Percentiles rank a stretch among this genome's conserved stretches.
Evolutionary conservation across 768 basidiomycete genomes (phyloP).

Genomic region (Suillus cothurnatus): DNA sequence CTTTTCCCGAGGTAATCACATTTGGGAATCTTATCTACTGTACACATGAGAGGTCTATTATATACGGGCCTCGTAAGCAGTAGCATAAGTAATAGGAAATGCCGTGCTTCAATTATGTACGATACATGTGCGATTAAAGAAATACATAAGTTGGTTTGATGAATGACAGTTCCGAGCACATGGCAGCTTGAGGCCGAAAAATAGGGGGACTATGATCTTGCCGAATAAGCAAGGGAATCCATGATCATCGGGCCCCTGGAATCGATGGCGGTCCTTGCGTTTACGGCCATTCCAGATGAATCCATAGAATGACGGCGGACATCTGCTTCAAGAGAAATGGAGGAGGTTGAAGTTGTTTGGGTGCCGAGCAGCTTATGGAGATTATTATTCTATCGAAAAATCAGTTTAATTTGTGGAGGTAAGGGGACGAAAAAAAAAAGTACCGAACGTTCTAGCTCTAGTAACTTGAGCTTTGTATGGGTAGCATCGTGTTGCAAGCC

Average conservation of each 20-base stretch:
- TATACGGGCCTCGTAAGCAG: neutral
- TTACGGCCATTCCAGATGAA: constrained; percentile 32
- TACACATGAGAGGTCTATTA: neutral
- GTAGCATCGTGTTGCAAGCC: constrained; percentile 69
- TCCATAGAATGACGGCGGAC: constrained; percentile 37
- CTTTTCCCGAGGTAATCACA: neutral
- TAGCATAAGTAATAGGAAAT: constrained; percentile 1
- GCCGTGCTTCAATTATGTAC: neutral
- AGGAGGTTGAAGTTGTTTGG: constrained; percentile 21
- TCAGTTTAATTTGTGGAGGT: constrained; percentile 5
- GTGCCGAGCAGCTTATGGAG: constrained; percentile 33
- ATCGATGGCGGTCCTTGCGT: constrained; percentile 13
- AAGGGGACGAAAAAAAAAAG: constrained; percentile 25
- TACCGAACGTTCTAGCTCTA: constrained; percentile 72
- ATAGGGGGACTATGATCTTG: neutral
- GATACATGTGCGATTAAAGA: neutral
- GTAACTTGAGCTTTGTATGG: constrained; percentile 58
- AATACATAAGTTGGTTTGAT: neutral
- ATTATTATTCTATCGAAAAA: constrained; percentile 29
- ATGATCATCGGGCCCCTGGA: neutral
- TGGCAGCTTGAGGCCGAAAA: neutral
- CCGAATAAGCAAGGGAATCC: neutral
- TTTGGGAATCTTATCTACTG: neutral
- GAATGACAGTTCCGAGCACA: neutral
- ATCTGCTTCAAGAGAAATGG: constrained; percentile 33